Percentiles rank a stretch among this genome's conserved stretches.
phyloP scores from a whole-genome alignment of 202 grass and related monocot genomes.

The Schoenoplectus tabernaemontani region DNA sequence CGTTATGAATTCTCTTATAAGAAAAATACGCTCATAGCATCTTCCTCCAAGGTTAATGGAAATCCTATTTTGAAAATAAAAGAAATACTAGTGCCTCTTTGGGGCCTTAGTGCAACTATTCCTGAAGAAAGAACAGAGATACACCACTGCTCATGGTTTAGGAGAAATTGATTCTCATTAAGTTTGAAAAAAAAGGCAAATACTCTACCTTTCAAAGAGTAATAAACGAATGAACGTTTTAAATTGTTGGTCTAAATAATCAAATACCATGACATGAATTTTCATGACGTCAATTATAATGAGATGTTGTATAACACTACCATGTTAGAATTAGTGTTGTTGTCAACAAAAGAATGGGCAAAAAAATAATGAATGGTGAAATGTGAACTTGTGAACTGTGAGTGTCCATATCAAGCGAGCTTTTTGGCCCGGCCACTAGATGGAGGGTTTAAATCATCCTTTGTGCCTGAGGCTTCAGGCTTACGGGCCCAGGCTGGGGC shows the following conservation, averaged over 20 bases:
- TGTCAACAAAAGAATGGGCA: slow-evolving; percentile 24
- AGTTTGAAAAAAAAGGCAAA: neutral
- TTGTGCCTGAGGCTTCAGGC: slow-evolving; percentile 49
- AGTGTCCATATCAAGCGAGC: slow-evolving; percentile 31
- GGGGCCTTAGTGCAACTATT: neutral
- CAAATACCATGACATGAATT: slow-evolving; percentile 1
- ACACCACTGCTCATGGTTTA: neutral
- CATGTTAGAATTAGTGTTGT: slow-evolving; percentile 23
- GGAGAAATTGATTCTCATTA: neutral
- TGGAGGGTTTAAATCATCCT: slow-evolving; percentile 52
- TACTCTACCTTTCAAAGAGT: neutral
- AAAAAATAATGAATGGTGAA: slow-evolving; percentile 22
- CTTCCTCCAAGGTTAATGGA: neutral
- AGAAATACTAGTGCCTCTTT: neutral
- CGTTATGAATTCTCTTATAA: too few relatives aligned
- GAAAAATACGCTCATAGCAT: too few relatives aligned
- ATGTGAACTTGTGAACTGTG: neutral
- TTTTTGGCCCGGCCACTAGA: slow-evolving; percentile 80
- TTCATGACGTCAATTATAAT: neutral
- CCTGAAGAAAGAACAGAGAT: neutral
- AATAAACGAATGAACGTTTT: neutral
- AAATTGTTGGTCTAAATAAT: neutral
- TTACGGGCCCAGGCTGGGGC: slow-evolving; percentile 90
- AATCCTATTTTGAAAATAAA: neutral
- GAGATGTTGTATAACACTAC: slow-evolving; percentile 15